phyloP scores from a whole-genome alignment of 768 basidiomycete species.

The Kwoniella newhampshirensis region DNA sequence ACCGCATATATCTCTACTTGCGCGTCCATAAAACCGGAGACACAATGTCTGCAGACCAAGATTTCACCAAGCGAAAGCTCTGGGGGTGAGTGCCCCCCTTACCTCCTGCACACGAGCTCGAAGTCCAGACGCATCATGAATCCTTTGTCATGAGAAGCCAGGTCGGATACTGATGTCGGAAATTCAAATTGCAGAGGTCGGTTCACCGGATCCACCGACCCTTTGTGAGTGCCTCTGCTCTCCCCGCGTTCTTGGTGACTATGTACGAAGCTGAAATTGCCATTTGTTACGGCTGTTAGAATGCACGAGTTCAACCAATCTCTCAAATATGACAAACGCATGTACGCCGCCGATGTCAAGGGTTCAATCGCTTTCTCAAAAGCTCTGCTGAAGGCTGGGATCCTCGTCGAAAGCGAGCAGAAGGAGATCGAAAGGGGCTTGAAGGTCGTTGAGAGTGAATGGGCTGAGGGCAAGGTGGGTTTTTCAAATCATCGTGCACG shows the following conservation, averaged over 20 bases:
- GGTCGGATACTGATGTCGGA: too few relatives aligned
- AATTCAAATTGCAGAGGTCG: constrained; percentile 65
- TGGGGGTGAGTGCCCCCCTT: constrained; percentile 38
- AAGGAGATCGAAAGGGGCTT: constrained; percentile 67
- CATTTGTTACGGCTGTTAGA: constrained; percentile 59
- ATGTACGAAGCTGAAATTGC: not conserved
- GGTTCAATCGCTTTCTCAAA: constrained; percentile 97
- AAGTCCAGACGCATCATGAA: too few relatives aligned
- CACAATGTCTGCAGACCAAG: constrained; percentile 23
- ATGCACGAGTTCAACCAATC: constrained; percentile 99
- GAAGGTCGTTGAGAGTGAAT: constrained; percentile 72
- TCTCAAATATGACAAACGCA: constrained; percentile 86
- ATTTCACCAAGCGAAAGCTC: constrained; percentile 45
- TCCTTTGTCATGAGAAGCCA: too few relatives aligned
- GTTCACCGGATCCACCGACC: constrained; percentile 86
- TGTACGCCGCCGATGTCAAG: constrained; percentile 85
- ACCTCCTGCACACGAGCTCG: too few relatives aligned
- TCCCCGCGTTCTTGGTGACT: constrained; percentile 11
- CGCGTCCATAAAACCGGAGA: not conserved
- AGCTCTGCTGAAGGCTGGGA: constrained; percentile 72
- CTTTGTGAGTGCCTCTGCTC: constrained; percentile 61
- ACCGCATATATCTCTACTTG: not conserved
- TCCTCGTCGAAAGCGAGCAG: constrained; percentile 76
- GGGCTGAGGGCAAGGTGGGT: constrained; percentile 72
- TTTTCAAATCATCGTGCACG: not conserved